phyloP scores from a whole-genome alignment of 352 stramenopile species.

The Aphanomyces invadans region DNA sequence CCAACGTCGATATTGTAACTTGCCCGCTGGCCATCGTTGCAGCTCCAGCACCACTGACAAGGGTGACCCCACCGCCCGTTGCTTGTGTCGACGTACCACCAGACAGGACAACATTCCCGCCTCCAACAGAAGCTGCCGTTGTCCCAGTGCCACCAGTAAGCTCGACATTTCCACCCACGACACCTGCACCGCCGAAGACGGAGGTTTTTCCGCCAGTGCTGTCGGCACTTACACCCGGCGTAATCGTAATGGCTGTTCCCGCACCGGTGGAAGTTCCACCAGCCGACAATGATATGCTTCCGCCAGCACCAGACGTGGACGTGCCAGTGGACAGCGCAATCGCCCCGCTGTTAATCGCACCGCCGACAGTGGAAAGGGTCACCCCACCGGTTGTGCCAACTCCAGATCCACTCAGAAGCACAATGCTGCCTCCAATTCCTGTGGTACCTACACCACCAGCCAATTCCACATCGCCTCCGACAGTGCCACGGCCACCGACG shows the following conservation, averaged over 20 bases:
- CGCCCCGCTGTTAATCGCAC: slow-evolving; percentile 6
- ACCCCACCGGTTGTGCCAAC: slow-evolving; percentile 10
- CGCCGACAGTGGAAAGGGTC: slow-evolving; percentile 12
- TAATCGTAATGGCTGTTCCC: slow-evolving; percentile 6
- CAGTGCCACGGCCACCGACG: slow-evolving; percentile 22
- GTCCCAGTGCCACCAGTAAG: slow-evolving; percentile 39
- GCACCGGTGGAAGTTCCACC: slow-evolving; percentile 9
- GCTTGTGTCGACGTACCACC: slow-evolving; percentile 4
- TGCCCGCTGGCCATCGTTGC: slow-evolving; percentile 28
- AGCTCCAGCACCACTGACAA: slow-evolving; percentile 15
- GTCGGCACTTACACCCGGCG: not conserved
- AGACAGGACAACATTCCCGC: slow-evolving; percentile 17
- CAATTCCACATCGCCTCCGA: slow-evolving; percentile 28
- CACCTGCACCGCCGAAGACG: slow-evolving; percentile 7
- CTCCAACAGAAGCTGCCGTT: slow-evolving; percentile 19
- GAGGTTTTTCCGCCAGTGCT: slow-evolving; percentile 19
- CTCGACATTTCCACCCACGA: slow-evolving; percentile 28
- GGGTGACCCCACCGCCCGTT: slow-evolving; percentile 1
- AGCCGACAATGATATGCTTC: not conserved
- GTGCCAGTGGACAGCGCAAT: slow-evolving; percentile 17
- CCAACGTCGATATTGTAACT: slow-evolving; percentile 30
- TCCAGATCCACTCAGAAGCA: slow-evolving; percentile 9
- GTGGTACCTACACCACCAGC: slow-evolving; percentile 24
- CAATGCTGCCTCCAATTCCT: slow-evolving; percentile 5
- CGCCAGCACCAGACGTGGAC: slow-evolving; percentile 14